Evolutionary conservation across 306 rosid species (phyloP).

Genomic region (Astragalus membranaceus): DNA sequence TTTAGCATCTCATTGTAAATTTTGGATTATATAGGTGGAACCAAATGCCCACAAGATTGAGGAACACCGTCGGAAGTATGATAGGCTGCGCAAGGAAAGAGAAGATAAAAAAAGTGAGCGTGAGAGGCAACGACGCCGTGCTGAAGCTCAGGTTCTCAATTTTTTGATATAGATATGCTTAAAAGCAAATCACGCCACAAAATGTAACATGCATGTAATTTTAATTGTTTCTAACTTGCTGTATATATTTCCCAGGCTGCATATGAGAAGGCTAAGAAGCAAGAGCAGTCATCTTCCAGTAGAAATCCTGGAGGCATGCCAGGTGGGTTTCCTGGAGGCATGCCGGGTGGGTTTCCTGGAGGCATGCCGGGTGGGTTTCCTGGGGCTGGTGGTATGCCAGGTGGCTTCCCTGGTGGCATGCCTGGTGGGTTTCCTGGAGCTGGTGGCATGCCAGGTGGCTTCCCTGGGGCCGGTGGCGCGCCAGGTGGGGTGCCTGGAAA

Average conservation of each 20-base stretch:
- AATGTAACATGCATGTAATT: slow-evolving; percentile 1
- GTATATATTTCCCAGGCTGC: slow-evolving; percentile 54
- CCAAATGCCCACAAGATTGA: slow-evolving; percentile 86
- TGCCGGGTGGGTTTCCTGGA: slow-evolving; percentile 49
- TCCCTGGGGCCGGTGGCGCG: slow-evolving; percentile 42
- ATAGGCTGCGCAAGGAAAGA: slow-evolving; percentile 78
- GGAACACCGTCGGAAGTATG: slow-evolving; percentile 90
- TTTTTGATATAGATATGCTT: background rate
- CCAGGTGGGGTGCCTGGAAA: slow-evolving; percentile 86
- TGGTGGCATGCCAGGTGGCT: slow-evolving; percentile 35
- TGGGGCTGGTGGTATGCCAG: slow-evolving; percentile 26
- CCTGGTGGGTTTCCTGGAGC: slow-evolving; percentile 52
- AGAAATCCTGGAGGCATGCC: slow-evolving; percentile 66
- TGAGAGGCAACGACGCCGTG: slow-evolving; percentile 71
- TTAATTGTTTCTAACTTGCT: slow-evolving; percentile 15
- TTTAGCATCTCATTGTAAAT: slow-evolving; percentile 15
- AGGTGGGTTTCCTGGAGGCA: slow-evolving; percentile 53
- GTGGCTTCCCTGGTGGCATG: slow-evolving; percentile 24
- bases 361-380: slow-evolving; percentile 43
- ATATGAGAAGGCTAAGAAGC: slow-evolving; percentile 81
- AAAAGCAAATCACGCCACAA: background rate
- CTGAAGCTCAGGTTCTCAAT: slow-evolving; percentile 70
- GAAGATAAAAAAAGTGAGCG: slow-evolving; percentile 53
- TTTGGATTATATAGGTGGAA: slow-evolving; percentile 52
- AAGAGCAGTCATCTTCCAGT: slow-evolving; percentile 75